A percentile compares a stretch with the other conserved stretches of the same genome.
These are phyloP conservation scores for Cetradonia linearis DNA, from an alignment of 495 filamentous ascomycete genomes.

Conservation along the genomic window DNA sequence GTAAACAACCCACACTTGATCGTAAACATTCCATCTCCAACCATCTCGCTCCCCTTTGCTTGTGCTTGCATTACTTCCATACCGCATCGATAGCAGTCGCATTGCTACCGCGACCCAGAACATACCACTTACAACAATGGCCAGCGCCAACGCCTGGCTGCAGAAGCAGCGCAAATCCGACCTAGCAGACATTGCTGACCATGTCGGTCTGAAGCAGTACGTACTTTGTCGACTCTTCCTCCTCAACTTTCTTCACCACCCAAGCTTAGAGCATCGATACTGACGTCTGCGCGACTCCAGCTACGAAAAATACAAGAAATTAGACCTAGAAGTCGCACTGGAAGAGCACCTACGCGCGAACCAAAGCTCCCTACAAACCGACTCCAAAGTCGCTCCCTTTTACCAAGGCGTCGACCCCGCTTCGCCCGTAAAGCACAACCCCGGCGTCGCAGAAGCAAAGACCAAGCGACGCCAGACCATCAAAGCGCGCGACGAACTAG, in stretches of 20 bases:
- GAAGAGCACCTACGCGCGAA: conserved; percentile 66
- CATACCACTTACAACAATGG: conserved; percentile 39
- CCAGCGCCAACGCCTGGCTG: conserved; percentile 56
- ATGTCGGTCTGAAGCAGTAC: conserved; percentile 65
- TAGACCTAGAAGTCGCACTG: conserved; percentile 67
- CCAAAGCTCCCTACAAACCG: conserved; percentile 45
- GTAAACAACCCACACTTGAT: conserved; percentile 23
- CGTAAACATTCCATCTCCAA: conserved; percentile 21
- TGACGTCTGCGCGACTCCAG: conserved; percentile 35
- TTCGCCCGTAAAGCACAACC: conserved; percentile 71
- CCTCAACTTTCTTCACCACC: background rate
- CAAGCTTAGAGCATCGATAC: background rate
- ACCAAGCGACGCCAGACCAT: conserved; percentile 27
- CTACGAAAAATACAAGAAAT: conserved; percentile 61
- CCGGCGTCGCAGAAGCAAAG: conserved; percentile 39
- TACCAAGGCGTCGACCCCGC: conserved; percentile 53
- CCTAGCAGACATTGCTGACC: conserved; percentile 61
- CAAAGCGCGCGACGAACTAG: conserved; percentile 36
- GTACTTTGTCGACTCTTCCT: conserved; percentile 39
- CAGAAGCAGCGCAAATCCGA: conserved; percentile 76
- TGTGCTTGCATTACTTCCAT: background rate
- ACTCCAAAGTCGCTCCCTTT: conserved; percentile 61
- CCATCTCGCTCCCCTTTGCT: background rate
- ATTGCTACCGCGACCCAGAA: conserved; percentile 34
- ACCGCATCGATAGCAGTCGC: conserved; percentile 36